A percentile compares a stretch with the other conserved stretches of the same genome.
Conservation (phyloP, 1,139 yeast genomes). For the Yamadazyma conglobata region DNA sequence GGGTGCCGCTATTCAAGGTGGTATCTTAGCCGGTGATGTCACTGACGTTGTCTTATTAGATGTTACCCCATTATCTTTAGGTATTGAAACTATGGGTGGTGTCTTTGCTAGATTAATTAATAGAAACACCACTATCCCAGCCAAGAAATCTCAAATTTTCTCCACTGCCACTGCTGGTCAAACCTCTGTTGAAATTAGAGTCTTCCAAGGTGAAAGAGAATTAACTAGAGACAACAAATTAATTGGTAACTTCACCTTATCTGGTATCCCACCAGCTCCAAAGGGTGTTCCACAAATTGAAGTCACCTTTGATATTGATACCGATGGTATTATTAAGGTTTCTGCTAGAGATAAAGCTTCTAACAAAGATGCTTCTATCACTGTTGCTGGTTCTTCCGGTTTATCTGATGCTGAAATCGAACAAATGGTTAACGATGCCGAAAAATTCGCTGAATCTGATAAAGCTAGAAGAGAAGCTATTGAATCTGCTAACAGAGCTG, state of each 20-base stretch:
- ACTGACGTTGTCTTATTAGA: conserved; percentile 75
- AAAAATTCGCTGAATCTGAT: conserved; percentile 95
- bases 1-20: conserved; percentile 99
- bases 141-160: conserved; percentile 95
- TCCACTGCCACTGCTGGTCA: conserved; percentile 99
- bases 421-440: conserved; percentile 98
- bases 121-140: conserved; percentile 97
- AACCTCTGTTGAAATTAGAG: conserved; percentile 97
- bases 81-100: conserved; percentile 99
- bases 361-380: conserved; percentile 96
- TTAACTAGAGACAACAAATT: conserved; percentile 97
- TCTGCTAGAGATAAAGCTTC: conserved; percentile 98
- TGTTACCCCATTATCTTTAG: conserved; percentile 96
- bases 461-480: conserved; percentile 92
- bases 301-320: conserved; percentile 96
- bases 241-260: conserved; percentile 94
- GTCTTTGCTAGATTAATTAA: conserved; percentile 96
- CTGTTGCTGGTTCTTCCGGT: conserved; percentile 98
- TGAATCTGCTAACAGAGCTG: conserved; percentile 96
- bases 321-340: conserved; percentile 98
- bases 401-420: conserved; percentile 94
- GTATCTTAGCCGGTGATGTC: conserved; percentile 97
- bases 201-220: conserved; percentile 99
- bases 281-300: conserved; percentile 99
- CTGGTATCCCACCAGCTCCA: conserved; percentile 98